Evolutionary conservation across 2,329 filamentous ascomycete genomes (phyloP).

Genomic region (Beauveria sp.): DNA sequence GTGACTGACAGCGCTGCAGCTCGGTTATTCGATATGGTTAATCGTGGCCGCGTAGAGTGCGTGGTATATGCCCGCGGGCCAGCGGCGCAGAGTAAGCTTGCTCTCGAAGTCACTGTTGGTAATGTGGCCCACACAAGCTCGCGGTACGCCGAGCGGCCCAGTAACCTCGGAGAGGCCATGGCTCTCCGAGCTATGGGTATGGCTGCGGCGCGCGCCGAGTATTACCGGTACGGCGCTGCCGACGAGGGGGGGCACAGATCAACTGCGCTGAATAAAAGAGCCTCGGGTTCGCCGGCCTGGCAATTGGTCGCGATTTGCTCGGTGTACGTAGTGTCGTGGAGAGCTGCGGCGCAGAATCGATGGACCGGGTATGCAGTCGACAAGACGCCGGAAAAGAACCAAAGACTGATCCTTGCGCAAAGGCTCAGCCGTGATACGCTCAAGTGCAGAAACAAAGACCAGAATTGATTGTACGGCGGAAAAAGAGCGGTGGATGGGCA

Average conservation of each 20-base stretch:
- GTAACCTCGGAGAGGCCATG: constrained; percentile 19
- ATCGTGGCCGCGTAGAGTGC: not conserved
- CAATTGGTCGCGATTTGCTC: not conserved
- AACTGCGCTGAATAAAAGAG: not conserved
- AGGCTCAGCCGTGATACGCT: not conserved
- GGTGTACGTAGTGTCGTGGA: not conserved
- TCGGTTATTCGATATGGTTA: not conserved
- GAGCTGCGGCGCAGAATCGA: not conserved
- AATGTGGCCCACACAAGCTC: constrained; percentile 17
- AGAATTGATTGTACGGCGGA: not conserved
- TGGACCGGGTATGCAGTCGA: not conserved
- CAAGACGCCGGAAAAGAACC: not conserved
- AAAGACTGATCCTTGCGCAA: not conserved
- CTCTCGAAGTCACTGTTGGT: not conserved
- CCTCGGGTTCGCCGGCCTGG: not conserved
- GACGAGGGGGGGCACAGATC: not conserved
- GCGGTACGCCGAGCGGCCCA: constrained; percentile 21
- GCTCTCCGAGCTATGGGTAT: constrained; percentile 15
- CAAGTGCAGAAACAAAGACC: not conserved
- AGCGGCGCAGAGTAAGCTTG: not conserved
- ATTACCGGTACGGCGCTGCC: not conserved
- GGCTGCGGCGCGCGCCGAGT: not conserved
- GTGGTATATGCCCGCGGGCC: not conserved
- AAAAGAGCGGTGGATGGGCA: constrained; percentile 11
- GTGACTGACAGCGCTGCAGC: not conserved